Evolutionary conservation across 768 basidiomycete genomes (phyloP), one percentile per base, ranked within the genome.

Genomic region (Xerocomus potaroensis): DNA sequence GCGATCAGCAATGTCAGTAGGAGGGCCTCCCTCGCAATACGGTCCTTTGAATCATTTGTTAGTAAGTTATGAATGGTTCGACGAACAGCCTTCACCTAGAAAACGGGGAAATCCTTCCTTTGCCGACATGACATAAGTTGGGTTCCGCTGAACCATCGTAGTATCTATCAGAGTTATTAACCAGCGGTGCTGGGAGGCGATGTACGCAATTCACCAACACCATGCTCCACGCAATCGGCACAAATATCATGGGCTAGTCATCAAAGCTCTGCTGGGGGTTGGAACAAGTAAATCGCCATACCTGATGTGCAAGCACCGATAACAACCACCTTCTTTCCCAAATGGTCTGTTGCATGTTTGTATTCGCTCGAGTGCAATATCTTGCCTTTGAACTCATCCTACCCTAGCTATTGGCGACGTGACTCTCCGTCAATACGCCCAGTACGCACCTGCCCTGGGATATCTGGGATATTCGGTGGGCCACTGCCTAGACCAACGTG

Each of bases 301-400:
- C 76, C 74, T 2, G 79, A 83, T 10, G 82, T 84, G 43, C 79
- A 79, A 12, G 84, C 73, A 2, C 86, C 86, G 4, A 88, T 66
- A 2, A 89, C 78, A 4, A 81, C 71, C 0, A 86, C 83, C 57
- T 81, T 88, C 67, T 87, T 87, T 12, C 83, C 86, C 1, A 59
- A 36, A 53, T 81, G 80, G 32, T 80, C 79, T 10, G 68, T 63
- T 0, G 81, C 81, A n/a, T 61, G 68, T 32, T 73, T 71, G 61
- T 86, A 79, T 22, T 72, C 58, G 5, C 63, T 70, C 1, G 84
- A 84, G 59, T 89, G 87, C 14, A 80, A 52, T 4, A 81, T 62
- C 41, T 77, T 66, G 8, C 87, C 87, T 53, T 80, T 76, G 71
- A 84, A 87, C 5, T 67, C 69, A 18, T 79, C 75, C 76, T 80